Evolutionary conservation across 1,284 basidiomycete genomes (phyloP).

Genomic region (Austroboletus niveus): DNA sequence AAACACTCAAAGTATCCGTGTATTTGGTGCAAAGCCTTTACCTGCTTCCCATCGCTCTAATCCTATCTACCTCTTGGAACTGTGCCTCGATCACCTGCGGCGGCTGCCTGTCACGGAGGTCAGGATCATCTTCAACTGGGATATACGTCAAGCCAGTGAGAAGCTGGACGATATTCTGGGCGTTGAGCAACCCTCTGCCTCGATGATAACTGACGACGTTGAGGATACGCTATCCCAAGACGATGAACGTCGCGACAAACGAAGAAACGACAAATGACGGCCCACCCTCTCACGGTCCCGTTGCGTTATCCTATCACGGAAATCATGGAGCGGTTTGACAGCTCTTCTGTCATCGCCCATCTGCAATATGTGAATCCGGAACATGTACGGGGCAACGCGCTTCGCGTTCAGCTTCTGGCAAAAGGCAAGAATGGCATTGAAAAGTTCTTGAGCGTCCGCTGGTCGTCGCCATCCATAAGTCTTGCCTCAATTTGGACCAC

Average conservation of each 20-base stretch:
- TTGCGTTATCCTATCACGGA: slow-evolving; percentile 19
- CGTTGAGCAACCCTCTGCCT: slow-evolving; percentile 22
- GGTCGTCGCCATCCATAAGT: not conserved
- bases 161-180: slow-evolving; percentile 21
- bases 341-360: slow-evolving; percentile 27
- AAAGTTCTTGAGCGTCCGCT: slow-evolving; percentile 19
- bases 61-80: slow-evolving; percentile 14
- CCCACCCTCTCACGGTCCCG: slow-evolving; percentile 19
- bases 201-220: slow-evolving; percentile 26
- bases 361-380: slow-evolving; percentile 26
- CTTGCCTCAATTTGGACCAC: not conserved
- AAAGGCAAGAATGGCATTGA: slow-evolving; percentile 13
- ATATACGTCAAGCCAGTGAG: slow-evolving; percentile 21
- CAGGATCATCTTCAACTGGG: slow-evolving; percentile 23
- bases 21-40: not conserved
- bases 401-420: slow-evolving; percentile 11
- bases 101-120: slow-evolving; percentile 13
- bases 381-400: slow-evolving; percentile 17
- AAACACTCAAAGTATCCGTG: not conserved
- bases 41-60: slow-evolving; percentile 10
- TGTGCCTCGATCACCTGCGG: slow-evolving; percentile 13
- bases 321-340: slow-evolving; percentile 24
- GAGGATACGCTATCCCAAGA: slow-evolving; percentile 17
- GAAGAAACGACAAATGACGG: not conserved
- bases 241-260: not conserved